These are phyloP conservation scores for Lachancea lanzarotensis DNA, from an alignment of 805 yeast genomes.

Conservation along the genomic window DNA sequence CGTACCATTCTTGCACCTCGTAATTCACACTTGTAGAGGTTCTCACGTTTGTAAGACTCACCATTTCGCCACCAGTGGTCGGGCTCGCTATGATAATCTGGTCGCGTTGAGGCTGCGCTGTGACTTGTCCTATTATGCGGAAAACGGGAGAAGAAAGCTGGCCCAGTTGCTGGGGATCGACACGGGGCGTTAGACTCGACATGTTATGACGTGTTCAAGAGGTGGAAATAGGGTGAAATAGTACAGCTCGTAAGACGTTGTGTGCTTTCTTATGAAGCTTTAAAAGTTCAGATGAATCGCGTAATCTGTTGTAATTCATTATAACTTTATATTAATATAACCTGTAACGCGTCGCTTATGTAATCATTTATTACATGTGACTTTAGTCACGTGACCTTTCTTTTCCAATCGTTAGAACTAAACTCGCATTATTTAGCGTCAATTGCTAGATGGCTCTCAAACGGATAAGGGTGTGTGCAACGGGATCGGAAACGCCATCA, in stretches of 20 bases:
- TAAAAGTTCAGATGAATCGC: too few relatives aligned
- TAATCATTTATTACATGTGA: not conserved
- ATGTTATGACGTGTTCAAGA: conserved; percentile 8
- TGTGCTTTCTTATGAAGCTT: too few relatives aligned
- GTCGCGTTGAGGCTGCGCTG: conserved; percentile 26
- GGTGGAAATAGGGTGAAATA: too few relatives aligned
- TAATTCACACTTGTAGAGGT: conserved; percentile 22
- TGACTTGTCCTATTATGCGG: conserved; percentile 30
- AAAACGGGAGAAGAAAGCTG: conserved; percentile 24
- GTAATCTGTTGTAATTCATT: too few relatives aligned
- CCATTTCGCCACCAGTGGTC: conserved; percentile 23
- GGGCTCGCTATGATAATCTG: conserved; percentile 25
- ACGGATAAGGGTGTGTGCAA: too few relatives aligned
- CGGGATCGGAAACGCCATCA: too few relatives aligned
- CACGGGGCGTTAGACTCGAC: conserved; percentile 32
- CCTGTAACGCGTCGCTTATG: not conserved
- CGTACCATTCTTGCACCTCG: conserved; percentile 30
- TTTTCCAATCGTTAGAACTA: too few relatives aligned
- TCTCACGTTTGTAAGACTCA: conserved; percentile 25
- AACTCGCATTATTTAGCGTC: too few relatives aligned
- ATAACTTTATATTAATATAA: too few relatives aligned
- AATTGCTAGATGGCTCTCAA: too few relatives aligned
- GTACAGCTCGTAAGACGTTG: not conserved
- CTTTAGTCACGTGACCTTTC: too few relatives aligned
- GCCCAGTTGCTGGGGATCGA: conserved; percentile 28